These are phyloP conservation scores for Cyberlindnera nakhonratchasimensis DNA, from an alignment of 805 yeast species.

Conservation along the genomic window DNA sequence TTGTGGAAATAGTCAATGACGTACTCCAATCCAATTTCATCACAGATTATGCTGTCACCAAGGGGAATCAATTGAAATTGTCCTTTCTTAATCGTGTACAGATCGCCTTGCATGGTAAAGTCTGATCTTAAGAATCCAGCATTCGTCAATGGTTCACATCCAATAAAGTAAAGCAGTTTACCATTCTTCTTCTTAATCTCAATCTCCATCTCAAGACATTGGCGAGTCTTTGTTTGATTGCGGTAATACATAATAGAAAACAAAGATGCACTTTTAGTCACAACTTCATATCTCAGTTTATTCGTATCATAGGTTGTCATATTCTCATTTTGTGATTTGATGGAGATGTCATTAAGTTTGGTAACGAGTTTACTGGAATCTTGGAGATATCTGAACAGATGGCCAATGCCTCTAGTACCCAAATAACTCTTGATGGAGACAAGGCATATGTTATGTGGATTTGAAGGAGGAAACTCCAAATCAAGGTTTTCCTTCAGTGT, in stretches of 20 bases:
- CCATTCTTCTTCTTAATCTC: conserved; percentile 12
- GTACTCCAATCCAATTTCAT: conserved; percentile 12
- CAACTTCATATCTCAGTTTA: conserved; percentile 19
- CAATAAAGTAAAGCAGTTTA: conserved; percentile 9
- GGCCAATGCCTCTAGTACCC: conserved; percentile 21
- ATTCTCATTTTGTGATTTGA: conserved; percentile 5
- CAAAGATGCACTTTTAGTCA: conserved; percentile 19
- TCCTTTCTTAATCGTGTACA: conserved; percentile 7
- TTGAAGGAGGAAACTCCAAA: conserved; percentile 23
- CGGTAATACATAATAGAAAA: conserved; percentile 22
- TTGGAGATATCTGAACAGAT: conserved; percentile 22
- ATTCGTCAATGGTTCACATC: conserved; percentile 3
- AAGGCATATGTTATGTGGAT: conserved; percentile 27
- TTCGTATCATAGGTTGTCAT: background rate
- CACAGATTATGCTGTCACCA: conserved; percentile 16
- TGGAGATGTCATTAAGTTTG: conserved; percentile 17
- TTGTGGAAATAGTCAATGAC: conserved; percentile 18
- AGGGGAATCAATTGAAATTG: conserved; percentile 13
- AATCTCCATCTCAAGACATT: conserved; percentile 15
- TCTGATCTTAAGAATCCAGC: conserved; percentile 9
- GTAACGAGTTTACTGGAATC: conserved; percentile 20
- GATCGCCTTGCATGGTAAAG: conserved; percentile 8
- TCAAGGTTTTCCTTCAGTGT: conserved; percentile 22
- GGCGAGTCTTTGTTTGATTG: conserved; percentile 1
- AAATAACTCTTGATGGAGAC: conserved; percentile 23